Evolutionary conservation across 768 basidiomycete genomes (phyloP), one percentile per base, ranked within the genome.

Genomic region (Trametes elegans): DNA sequence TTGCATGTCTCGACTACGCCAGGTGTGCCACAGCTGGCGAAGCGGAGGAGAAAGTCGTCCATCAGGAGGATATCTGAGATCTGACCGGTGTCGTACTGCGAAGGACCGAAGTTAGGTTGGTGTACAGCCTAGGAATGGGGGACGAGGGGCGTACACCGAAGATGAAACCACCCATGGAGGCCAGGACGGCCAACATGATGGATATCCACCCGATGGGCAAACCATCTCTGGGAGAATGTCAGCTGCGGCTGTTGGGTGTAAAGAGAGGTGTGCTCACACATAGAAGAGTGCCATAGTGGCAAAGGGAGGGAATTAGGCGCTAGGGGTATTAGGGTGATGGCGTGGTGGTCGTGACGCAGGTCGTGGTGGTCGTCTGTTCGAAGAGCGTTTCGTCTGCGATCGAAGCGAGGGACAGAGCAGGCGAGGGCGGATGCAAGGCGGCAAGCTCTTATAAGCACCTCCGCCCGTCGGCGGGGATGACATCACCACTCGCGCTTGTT

Each of bases 21-120:
- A 2, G 72, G 73, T 19, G 69, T 72, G 0, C 66, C 52, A 63
- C 84, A 84, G 14, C 71, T 69, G 2, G 77, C 85, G 63, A 91
- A 89, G 13, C 87, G 82, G 9, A 74, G 70, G 31, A 78, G 70
- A 67, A 88, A 88, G 69, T 87, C 83, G 10, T 77, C 66, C 85
- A 90, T 88, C 68, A 88, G 71, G 24, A 88, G 72, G 61, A 91
- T 86, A 65, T 87, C 85, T 47, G 83, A 83, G 58, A 91, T 90
- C 67, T 90, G 88, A 23, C 87, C 87, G 11, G 85, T 88, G 67
- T 88, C 85, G 60, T 87, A 86, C 72, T 76, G 47, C n/a, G 19
- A 45, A 8, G 24, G 35, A 35, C 11, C 36, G 49, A 47, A 53
- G 32, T 46, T 13, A 23, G 28, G 24, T 23, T 23, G 6, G 24